phyloP scores from a whole-genome alignment of 495 filamentous ascomycete species.

The Poronia punctata region DNA sequence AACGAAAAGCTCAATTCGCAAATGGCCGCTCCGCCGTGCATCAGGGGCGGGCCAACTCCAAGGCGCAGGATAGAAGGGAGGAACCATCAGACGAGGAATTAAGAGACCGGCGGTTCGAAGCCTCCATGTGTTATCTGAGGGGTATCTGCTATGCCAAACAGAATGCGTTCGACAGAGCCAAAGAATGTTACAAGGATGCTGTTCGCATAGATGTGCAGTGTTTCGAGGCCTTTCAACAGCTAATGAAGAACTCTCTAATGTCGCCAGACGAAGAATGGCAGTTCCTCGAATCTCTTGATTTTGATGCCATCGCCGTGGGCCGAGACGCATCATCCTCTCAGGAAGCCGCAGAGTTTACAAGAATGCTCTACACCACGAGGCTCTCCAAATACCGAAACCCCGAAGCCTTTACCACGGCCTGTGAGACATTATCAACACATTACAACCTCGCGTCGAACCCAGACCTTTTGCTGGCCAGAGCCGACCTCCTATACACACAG shows the following conservation, averaged over 20 bases:
- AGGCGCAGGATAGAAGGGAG: constrained; percentile 44
- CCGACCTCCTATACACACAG: constrained; percentile 88
- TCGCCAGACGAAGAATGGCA: constrained; percentile 94
- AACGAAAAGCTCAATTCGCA: constrained; percentile 43
- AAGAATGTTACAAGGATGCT: constrained; percentile 96
- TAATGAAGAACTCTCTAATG: constrained; percentile 97
- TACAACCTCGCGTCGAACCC: constrained; percentile 85
- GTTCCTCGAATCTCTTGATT: constrained; percentile 87
- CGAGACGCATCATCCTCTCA: constrained; percentile 56
- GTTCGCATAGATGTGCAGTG: constrained; percentile 96
- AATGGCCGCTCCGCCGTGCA: constrained; percentile 20
- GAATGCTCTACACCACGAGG: constrained; percentile 94
- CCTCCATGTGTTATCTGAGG: constrained; percentile 92
- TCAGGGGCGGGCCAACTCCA: constrained; percentile 28
- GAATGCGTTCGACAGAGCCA: constrained; percentile 94
- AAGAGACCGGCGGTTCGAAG: constrained; percentile 77
- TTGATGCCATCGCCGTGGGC: constrained; percentile 63
- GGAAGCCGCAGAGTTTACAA: constrained; percentile 86
- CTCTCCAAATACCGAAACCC: constrained; percentile 95
- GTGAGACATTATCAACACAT: constrained; percentile 84
- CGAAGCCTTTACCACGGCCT: constrained; percentile 71
- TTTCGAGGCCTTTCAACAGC: constrained; percentile 94
- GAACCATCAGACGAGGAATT: constrained; percentile 54
- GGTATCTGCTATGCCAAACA: constrained; percentile 94
- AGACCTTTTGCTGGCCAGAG: constrained; percentile 86